Evolutionary conservation across 1,139 yeast genomes (phyloP).

Genomic region (Suhomyces coccinellae): DNA sequence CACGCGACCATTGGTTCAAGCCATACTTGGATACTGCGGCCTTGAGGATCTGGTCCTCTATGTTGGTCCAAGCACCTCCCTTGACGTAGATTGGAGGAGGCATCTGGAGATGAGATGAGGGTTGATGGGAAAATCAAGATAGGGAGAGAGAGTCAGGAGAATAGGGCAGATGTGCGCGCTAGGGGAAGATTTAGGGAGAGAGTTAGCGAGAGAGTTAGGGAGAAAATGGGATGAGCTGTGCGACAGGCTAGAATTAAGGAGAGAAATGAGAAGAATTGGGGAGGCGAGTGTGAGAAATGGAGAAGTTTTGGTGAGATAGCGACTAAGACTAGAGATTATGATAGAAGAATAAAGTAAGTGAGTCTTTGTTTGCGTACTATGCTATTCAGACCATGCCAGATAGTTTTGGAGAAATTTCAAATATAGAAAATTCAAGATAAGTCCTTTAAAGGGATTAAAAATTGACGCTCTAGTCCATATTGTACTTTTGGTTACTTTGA

Average conservation of each 20-base stretch:
- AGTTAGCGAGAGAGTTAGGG: not conserved
- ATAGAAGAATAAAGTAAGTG: no score
- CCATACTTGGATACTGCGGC: conserved; percentile 96
- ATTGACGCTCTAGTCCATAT: no score
- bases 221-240: not conserved
- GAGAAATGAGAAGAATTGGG: not conserved
- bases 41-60: conserved; percentile 84
- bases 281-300: no score
- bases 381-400: no score
- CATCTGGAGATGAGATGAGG: conserved; percentile 10
- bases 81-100: conserved; percentile 64
- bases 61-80: conserved; percentile 90
- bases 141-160: not conserved
- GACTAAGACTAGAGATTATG: no score
- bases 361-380: no score
- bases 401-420: no score
- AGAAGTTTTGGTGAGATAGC: no score
- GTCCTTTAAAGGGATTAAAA: no score
- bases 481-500: no score
- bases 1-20: conserved; percentile 90
- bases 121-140: not conserved
- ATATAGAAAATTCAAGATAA: no score
- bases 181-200: not conserved
- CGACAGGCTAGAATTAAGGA: not conserved
- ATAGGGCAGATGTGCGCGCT: not conserved